Base-by-base conservation (phyloP, 441 rosid genomes). In the Aleurites moluccanus region DNA sequence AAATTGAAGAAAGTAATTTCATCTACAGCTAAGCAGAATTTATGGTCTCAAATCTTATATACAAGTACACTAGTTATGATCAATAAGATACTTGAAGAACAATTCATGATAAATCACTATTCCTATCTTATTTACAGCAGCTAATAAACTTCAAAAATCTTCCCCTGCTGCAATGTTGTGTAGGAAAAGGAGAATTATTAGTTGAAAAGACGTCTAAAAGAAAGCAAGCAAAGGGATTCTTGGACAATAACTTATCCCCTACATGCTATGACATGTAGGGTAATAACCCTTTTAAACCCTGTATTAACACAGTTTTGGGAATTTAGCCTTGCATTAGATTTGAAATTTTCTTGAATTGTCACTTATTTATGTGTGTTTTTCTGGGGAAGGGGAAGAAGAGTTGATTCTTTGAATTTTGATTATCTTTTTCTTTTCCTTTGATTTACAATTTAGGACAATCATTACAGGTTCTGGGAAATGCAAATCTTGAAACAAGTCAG, bases 381-480 rank as follows among this genome's bases (percentile, higher is more conserved):
- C 15, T 9, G 42, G 25, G 66, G 23, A 20, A 70, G 5, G 35
- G n/a, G 23, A 45, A 35, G 72, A 33, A 6, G 60, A 6, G 62
- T 53, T 2, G 75, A 70, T 50, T 18, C n/a, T 50, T 50, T 2
- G 75, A 35, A 70, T 50, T 18, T 16, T 50, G 14, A 44, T 44
- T 8, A 5, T 42, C n/a, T 30, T 52, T 49, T 33, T 25, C 28
- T 72, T 72, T 72, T 59, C 3, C 67, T 40, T 50, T 52, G 52
- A 23, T 56, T 42, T 67, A 44, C 45, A 11, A 40, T 49, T 30
- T 40, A 38, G 69, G n/a, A 67, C 23, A 49, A 77, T 75, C 30
- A 71, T 67, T n/a, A 53, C 56, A 42, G 30, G 15, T 52, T 45
- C 30, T 67, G 67, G 74, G 75, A 67, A 74, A 77, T 73, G 57